phyloP scores from a whole-genome alignment of 2,329 filamentous ascomycete species.

The Bipolaris oryzae region DNA sequence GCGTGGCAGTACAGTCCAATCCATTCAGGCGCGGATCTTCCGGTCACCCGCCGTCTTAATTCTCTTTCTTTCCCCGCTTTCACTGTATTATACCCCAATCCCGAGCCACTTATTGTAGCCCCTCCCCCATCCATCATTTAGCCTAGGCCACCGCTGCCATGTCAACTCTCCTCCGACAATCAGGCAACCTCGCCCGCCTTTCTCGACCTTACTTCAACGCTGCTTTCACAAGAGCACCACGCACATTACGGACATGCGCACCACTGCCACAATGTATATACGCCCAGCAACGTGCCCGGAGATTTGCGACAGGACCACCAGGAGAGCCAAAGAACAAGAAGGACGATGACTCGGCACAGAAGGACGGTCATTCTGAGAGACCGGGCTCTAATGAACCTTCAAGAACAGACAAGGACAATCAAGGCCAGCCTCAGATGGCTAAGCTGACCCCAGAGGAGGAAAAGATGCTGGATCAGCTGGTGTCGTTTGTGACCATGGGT shows the following conservation, averaged over 20 bases:
- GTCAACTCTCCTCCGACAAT: slow-evolving; percentile 70
- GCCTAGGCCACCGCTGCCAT: slow-evolving; percentile 54
- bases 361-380: slow-evolving; percentile 41
- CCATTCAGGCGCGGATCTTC: slow-evolving; percentile 2
- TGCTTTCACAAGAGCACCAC: slow-evolving; percentile 54
- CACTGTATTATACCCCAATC: slow-evolving; percentile 5
- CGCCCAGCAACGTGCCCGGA: slow-evolving; percentile 51
- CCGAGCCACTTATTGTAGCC: slow-evolving; percentile 11
- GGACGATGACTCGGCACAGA: slow-evolving; percentile 30
- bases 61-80: neutral
- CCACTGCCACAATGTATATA: slow-evolving; percentile 52
- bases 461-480: slow-evolving; percentile 63
- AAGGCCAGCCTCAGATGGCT: slow-evolving; percentile 50
- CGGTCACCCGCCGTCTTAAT: neutral
- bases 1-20: slow-evolving; percentile 23
- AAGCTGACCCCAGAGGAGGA: slow-evolving; percentile 63
- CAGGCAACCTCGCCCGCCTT: slow-evolving; percentile 69
- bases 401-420: slow-evolving; percentile 41
- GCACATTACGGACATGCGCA: slow-evolving; percentile 43
- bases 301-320: slow-evolving; percentile 50
- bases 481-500: slow-evolving; percentile 62
- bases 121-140: slow-evolving; percentile 31
- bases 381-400: slow-evolving; percentile 40
- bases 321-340: slow-evolving; percentile 43
- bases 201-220: slow-evolving; percentile 63